Conservation (phyloP, 2,329 filamentous ascomycete species). For the Epichloe glyceriae region DNA sequence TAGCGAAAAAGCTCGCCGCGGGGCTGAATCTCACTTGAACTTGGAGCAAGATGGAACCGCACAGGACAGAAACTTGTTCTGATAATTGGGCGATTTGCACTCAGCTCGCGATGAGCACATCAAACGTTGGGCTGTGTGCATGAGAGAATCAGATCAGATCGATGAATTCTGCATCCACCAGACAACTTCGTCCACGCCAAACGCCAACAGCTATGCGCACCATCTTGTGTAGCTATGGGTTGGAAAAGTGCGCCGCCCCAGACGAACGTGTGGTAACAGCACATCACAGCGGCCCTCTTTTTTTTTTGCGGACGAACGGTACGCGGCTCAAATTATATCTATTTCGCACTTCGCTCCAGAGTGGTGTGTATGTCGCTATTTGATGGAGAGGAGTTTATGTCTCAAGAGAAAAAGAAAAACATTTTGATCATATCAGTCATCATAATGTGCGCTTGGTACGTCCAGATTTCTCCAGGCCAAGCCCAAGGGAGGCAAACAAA, state of each 20-base stretch:
- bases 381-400: slow-evolving; percentile 1
- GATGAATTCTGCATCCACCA: too few relatives aligned
- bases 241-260: too few relatives aligned
- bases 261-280: background rate
- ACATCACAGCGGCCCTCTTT: background rate
- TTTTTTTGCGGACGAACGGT: background rate
- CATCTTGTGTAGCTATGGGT: too few relatives aligned
- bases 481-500: background rate
- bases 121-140: too few relatives aligned
- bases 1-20: slow-evolving; percentile 53
- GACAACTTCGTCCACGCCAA: too few relatives aligned
- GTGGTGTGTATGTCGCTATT: slow-evolving; percentile 2
- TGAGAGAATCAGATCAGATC: too few relatives aligned
- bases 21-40: slow-evolving; percentile 6
- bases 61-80: background rate
- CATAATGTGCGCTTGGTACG: background rate
- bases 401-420: background rate
- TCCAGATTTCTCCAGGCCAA: background rate
- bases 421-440: slow-evolving; percentile 2
- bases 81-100: background rate
- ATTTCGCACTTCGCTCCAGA: background rate
- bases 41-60: too few relatives aligned
- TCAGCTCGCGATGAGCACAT: too few relatives aligned
- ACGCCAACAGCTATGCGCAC: too few relatives aligned
- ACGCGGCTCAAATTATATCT: background rate